Conservation (phyloP, 2,329 filamentous ascomycete species). For the Fusarium tricinctum region DNA sequence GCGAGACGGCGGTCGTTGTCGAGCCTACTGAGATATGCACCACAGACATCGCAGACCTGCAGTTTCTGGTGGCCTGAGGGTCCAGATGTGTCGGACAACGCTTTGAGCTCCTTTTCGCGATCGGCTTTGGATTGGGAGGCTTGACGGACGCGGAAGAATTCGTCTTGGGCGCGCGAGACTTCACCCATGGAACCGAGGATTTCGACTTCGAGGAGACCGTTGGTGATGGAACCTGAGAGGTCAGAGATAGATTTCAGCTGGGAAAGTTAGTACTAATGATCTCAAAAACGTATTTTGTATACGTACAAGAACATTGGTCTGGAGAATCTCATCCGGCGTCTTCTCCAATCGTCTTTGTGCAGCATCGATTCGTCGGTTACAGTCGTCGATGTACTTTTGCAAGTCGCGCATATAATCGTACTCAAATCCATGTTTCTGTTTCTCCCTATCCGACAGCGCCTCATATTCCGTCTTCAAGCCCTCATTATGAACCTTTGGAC, state of each 20-base stretch:
- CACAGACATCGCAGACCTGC: constrained; percentile 98
- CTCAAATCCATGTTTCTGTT: constrained; percentile 87
- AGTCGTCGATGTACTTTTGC: constrained; percentile 96
- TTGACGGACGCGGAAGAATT: constrained; percentile 87
- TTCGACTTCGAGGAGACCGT: constrained; percentile 86
- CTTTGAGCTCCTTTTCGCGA: constrained; percentile 88
- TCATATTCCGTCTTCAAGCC: constrained; percentile 92
- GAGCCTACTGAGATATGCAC: constrained; percentile 89
- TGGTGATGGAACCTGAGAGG: constrained; percentile 81
- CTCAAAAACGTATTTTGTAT: fast-evolving
- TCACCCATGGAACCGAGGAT: constrained; percentile 85
- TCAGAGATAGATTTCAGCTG: constrained; percentile 87
- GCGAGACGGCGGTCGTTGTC: constrained; percentile 95
- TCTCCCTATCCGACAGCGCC: constrained; percentile 76
- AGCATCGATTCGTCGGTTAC: constrained; percentile 91
- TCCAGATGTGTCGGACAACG: constrained; percentile 89
- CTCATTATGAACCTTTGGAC: constrained; percentile 89
- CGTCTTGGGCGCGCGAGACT: constrained; percentile 85
- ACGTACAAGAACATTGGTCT: constrained; percentile 85
- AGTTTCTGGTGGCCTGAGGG: constrained; percentile 97
- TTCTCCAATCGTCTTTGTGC: constrained; percentile 94
- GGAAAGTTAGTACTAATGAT: constrained; percentile 22
- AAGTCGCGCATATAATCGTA: constrained; percentile 97
- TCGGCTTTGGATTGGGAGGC: constrained; percentile 86
- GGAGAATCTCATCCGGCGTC: constrained; percentile 95